A percentile compares a stretch with the other conserved stretches of the same genome.
These are phyloP conservation scores for Scopulariopsis brevicaulis DNA, from an alignment of 2,329 filamentous ascomycete species.

Conservation along the genomic window DNA sequence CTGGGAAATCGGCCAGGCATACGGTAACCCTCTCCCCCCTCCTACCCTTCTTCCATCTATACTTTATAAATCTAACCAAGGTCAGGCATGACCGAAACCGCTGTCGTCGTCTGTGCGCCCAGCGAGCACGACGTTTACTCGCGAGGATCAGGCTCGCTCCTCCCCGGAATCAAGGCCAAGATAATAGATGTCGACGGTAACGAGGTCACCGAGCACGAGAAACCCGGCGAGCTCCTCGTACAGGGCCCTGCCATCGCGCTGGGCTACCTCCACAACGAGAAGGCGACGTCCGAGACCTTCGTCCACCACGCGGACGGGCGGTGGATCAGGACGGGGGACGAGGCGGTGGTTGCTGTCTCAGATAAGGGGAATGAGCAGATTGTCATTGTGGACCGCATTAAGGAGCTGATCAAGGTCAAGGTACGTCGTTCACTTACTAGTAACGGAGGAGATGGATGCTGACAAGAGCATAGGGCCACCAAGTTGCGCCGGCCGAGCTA, in stretches of 20 bases:
- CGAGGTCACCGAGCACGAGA: slow-evolving; percentile 52
- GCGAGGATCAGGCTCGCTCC: slow-evolving; percentile 60
- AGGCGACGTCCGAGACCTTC: slow-evolving; percentile 66
- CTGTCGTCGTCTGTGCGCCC: slow-evolving; percentile 55
- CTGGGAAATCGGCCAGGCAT: slow-evolving; percentile 58
- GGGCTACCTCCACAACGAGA: slow-evolving; percentile 71
- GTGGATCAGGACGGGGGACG: slow-evolving; percentile 72
- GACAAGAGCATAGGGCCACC: slow-evolving; percentile 42
- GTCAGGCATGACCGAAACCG: slow-evolving; percentile 63
- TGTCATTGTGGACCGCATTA: slow-evolving; percentile 61
- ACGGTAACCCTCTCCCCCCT: slow-evolving; percentile 26
- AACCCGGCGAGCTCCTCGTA: slow-evolving; percentile 67
- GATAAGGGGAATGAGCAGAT: slow-evolving; percentile 60
- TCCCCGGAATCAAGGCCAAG: slow-evolving; percentile 54
- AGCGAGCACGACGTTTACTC: slow-evolving; percentile 52
- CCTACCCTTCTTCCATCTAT: slow-evolving; percentile 2
- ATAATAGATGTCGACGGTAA: slow-evolving; percentile 56
- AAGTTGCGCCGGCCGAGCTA: slow-evolving; percentile 76
- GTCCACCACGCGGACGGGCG: slow-evolving; percentile 43
- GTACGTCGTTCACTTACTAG: slow-evolving; percentile 11
- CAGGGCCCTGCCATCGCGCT: slow-evolving; percentile 60
- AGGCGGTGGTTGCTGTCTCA: slow-evolving; percentile 54
- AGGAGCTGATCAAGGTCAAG: slow-evolving; percentile 41
- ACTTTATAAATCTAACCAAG: neutral
- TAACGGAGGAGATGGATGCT: neutral